Base-by-base conservation (phyloP, 768 basidiomycete species). In the Daedalea quercina region DNA sequence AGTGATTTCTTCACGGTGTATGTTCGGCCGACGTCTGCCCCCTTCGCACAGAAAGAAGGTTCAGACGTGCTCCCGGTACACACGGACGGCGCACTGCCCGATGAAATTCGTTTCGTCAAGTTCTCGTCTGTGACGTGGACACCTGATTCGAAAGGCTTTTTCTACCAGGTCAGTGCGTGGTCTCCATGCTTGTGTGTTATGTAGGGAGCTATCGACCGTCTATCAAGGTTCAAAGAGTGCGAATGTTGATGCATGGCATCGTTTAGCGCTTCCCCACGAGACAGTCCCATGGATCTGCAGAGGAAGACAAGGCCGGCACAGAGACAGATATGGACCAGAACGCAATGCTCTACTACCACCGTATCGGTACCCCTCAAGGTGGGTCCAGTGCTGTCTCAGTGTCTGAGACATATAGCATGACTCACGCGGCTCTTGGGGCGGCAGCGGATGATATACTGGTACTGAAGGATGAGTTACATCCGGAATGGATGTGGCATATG, bases 271-370 rank as follows among this genome's bases (percentile, higher is more conserved):
- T 78, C 62, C 85, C 85, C 2, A 75, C 68, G 22, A 76, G 70
- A 49, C 68, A 61, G 56, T 73, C 67, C 42, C 76, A 81, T 57
- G 76, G 76, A 7, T 56, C 60, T 44, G 71, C 69, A 11, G 68
- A 70, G 15, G 76, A 79, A 53, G 80, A 80, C 53, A 71, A 73
- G 49, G 76, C 75, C 19, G 78, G 79, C 15, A 82, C 79, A 26
- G 78, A 83, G 57, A 86, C 81, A 0, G 70, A 73, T 9, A 75
- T 75, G 31, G 87, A 88, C 67, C 65, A 74, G 57, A 76, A 89
- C 58, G 85, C 87, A 0, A 83, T 79, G 81, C 64, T 93, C 20
- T 88, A 80, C 64, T 92, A 89, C 66, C 90, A 92, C 62, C 73
- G 71, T 40, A 58, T 91, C 44, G 84, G 85, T 44, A 89, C 90